These are phyloP conservation scores for Penicillium sp. DNA, from an alignment of 2,329 filamentous ascomycete genomes.

Conservation along the genomic window DNA sequence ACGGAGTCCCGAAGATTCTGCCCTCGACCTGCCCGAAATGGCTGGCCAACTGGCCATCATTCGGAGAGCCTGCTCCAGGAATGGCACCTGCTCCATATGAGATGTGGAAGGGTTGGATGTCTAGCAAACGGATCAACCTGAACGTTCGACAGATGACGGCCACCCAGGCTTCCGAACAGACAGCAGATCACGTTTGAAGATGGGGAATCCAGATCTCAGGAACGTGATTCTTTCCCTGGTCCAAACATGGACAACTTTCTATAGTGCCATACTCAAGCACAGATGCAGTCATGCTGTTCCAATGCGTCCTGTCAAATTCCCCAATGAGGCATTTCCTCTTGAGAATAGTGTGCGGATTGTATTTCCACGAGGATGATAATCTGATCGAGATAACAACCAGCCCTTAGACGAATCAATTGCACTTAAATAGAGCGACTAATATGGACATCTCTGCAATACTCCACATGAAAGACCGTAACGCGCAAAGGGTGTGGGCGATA, in stretches of 20 bases:
- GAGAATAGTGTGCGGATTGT: not conserved
- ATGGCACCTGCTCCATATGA: slow-evolving; percentile 41
- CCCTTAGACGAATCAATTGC: not conserved
- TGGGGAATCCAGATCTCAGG: not conserved
- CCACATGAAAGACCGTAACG: not conserved
- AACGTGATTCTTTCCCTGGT: not conserved
- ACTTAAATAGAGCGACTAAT: not conserved
- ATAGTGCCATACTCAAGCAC: not conserved
- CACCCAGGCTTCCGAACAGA: slow-evolving; percentile 16
- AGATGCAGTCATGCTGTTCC: not conserved
- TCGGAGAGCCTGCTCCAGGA: slow-evolving; percentile 32
- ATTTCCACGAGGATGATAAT: not conserved
- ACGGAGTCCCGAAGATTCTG: slow-evolving; percentile 82
- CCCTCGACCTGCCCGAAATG: slow-evolving; percentile 67
- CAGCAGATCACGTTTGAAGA: not conserved
- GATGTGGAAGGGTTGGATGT: slow-evolving; percentile 80
- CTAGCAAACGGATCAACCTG: slow-evolving; percentile 74
- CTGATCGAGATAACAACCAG: not conserved
- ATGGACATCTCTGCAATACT: not conserved
- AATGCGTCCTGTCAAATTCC: not conserved
- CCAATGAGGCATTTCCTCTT: not conserved
- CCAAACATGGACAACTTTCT: not conserved
- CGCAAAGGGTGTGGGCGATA: not conserved
- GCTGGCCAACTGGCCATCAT: slow-evolving; percentile 63
- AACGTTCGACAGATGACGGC: slow-evolving; percentile 84